Evolutionary conservation across 2,329 filamentous ascomycete species (phyloP), one percentile per base, ranked within the genome.

Genomic region (Clarireedia hainanense): DNA sequence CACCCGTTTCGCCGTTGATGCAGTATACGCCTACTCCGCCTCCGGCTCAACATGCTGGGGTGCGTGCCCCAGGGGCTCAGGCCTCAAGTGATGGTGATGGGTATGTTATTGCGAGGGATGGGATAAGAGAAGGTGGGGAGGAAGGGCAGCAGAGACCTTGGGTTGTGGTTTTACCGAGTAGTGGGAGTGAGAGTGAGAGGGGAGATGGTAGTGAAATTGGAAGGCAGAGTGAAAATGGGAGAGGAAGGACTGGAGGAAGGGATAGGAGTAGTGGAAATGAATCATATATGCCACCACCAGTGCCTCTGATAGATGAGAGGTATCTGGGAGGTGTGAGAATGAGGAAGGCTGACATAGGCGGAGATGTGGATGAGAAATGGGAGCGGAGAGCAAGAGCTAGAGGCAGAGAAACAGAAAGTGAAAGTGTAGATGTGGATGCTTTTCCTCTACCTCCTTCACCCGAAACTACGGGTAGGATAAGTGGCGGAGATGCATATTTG

Each of bases 401-500:
- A 20, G 43, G 23, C 6, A 15, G 26, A 27, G 23, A 27, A 48
- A 23, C 26, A 3, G 26, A n/a, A 34, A 15, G 20, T 23, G 42
- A 45, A 20, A 12, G 20, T 20, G 42, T 55, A 9, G 52, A 55
- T 26, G 50, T 55, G 1, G 37, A 36, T 55, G 36, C 46, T 3
- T 55, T 55, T 36, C 52, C 52, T 17, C n/a, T 55, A 14, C 52
- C 52, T 5, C 46, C 52, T 2, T 50, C 52, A 26, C 26, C 37
- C 4, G 24, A 40, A 40, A 40, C 6, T n/a, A 5, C 6, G 14
- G 12, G 15, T 6, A 20, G 17, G 39, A 14, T 15, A 14, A 40
- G 4, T 50, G 46, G 42, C 4, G 17, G 34, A 34, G 23, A 20
- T 34, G 9, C n/a, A 34, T 42, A 55, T 36, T 20, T 50, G 6